Base-by-base conservation (phyloP, 1,139 yeast genomes). In the Blastobotrys ciferrii region DNA sequence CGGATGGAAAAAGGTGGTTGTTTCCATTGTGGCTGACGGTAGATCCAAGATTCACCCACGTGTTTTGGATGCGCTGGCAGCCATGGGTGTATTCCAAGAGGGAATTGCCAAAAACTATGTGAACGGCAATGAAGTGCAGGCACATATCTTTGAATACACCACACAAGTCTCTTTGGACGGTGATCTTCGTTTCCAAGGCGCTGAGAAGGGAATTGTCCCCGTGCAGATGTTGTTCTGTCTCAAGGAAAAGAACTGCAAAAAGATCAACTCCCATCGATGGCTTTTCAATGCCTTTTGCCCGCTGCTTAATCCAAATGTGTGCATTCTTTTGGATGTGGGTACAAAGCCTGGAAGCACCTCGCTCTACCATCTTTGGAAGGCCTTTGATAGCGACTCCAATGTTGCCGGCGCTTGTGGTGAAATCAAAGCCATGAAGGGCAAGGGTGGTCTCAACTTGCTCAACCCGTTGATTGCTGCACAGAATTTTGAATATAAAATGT, bases 391-490 rank as follows among this genome's bases (percentile, higher is more conserved):
- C 59, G 97, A 92, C 65, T 88, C 97, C 1, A 89, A 91, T 61
- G 96, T 91, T 49, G 98, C 96, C 1, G 98, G 98, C 57, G 98
- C 96, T 1, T 96, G 97, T 14, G 98, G 98, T 53, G 97, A 92
- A 67, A 89, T 92, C 62, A 86, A 85, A 55, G 89, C 97, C 1
- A 85, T 91, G 87, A 87, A 86, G 59, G 98, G 98, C 40, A 85
- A 81, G 62, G 85, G 82, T 14, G 87, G 96, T 78, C 63, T 72
- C 20, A 87, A 88, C 54, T 72, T 92, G 56, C 68, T 87, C 28
- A 92, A 91, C 64, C 98, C 98, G 2, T 72, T 92, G 43, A 96
- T 92, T 36, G 97, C 98, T 0, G 88, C 97, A 0, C 98, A 92
- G 66, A 91, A 92, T 66, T 92, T 92, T 61, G 98, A 92, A 68